These are phyloP conservation scores for Xylaria sp. DNA, from an alignment of 2,329 filamentous ascomycete genomes.

Conservation along the genomic window DNA sequence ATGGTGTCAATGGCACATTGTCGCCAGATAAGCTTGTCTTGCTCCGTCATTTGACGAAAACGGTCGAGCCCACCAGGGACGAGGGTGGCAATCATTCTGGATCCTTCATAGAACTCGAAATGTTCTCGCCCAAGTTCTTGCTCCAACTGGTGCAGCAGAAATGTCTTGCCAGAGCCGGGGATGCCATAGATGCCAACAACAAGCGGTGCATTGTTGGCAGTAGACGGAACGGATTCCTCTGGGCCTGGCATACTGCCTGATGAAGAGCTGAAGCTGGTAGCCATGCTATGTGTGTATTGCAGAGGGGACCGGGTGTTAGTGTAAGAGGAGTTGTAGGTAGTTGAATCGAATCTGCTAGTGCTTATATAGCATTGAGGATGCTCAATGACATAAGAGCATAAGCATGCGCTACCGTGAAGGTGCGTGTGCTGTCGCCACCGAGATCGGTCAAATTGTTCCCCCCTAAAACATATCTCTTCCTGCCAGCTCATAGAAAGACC, in stretches of 20 bases:
- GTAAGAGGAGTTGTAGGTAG: background rate
- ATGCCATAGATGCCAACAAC: conserved; percentile 44
- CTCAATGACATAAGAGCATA: background rate
- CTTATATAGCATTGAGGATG: background rate
- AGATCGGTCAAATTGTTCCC: background rate
- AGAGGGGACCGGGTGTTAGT: too few species aligned
- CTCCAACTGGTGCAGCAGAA: conserved; percentile 54
- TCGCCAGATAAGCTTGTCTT: conserved; percentile 55
- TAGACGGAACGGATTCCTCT: background rate
- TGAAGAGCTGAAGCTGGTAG: background rate
- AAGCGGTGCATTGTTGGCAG: conserved; percentile 15
- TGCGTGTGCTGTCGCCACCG: background rate
- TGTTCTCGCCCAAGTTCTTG: conserved; percentile 41
- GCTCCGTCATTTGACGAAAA: conserved; percentile 57
- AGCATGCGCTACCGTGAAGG: background rate
- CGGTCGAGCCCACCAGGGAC: conserved; percentile 59
- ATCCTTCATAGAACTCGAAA: conserved; percentile 66
- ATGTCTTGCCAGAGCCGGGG: conserved; percentile 41
- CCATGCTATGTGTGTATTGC: too few species aligned
- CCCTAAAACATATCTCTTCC: too few species aligned
- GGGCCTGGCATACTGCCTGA: background rate
- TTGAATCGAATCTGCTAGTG: background rate
- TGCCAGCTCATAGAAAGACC: too few species aligned
- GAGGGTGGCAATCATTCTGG: conserved; percentile 57
- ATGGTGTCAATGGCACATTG: conserved; percentile 60